Conservation (phyloP, 371 early-diverging fungal species). For the Mortierella sp. region DNA sequence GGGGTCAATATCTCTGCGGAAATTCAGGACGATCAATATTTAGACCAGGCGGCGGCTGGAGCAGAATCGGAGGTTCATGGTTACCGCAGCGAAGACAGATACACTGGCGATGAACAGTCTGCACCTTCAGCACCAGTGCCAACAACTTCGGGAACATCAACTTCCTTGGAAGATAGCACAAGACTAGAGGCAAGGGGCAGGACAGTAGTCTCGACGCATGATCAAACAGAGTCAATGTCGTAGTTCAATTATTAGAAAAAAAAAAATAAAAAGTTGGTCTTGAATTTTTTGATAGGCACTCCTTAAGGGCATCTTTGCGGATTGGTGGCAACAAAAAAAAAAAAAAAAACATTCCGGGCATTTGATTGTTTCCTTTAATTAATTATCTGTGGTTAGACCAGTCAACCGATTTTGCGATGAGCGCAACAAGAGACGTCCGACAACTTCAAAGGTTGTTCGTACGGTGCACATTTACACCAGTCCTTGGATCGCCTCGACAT, state of each 20-base stretch:
- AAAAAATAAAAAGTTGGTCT: neutral
- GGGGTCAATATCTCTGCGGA: conserved; percentile 38
- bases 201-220: conserved; percentile 7
- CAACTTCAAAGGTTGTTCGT: neutral
- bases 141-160: conserved; percentile 3
- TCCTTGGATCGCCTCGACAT: too few species aligned
- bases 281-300: too few species aligned
- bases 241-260: neutral
- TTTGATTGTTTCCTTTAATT: too few species aligned
- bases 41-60: conserved; percentile 7
- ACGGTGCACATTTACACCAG: too few species aligned
- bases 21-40: conserved; percentile 20
- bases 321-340: too few species aligned
- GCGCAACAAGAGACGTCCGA: neutral
- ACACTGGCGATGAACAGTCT: conserved; percentile 6
- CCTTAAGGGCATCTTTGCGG: too few species aligned
- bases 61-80: neutral
- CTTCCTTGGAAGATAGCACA: conserved; percentile 27
- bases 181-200: conserved; percentile 27
- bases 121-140: conserved; percentile 17
- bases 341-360: too few species aligned
- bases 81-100: conserved; percentile 5
- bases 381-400: too few species aligned
- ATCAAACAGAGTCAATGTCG: conserved; percentile 2
- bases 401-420: too few species aligned